Base-by-base conservation (phyloP, 805 yeast genomes). In the Torulaspora delbrueckii region DNA sequence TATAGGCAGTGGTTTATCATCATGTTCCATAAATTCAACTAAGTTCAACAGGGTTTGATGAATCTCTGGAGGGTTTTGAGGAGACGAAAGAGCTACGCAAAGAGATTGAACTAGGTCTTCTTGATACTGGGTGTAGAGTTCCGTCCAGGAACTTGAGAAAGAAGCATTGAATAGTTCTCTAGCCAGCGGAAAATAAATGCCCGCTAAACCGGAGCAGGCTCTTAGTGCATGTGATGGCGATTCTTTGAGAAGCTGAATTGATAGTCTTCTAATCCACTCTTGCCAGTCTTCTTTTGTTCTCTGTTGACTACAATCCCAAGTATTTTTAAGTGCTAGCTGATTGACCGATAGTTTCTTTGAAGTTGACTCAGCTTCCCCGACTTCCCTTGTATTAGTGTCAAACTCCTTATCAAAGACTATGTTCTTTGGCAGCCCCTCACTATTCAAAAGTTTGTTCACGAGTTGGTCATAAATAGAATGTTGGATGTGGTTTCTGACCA, bases 21-120 rank as follows among this genome's bases (percentile, higher is more conserved):
- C 97, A 57, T 91, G 98, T 61, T 93, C 99, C 93, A 93, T 84
- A 59, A 86, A 93, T 64, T 93, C 99, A 0, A 96, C 96, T 46
- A 93, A 70, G 53, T 91, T 90, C 54, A 93, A 72, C 48, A 93
- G 72, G 1, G 89, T 84, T 60, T 93, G 98, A 58, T 89, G 84
- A 37, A 93, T 90, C 56, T 93, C 99, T 0, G 99, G 97, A 0
- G 97, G 96, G 52, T 87, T 88, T 55, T 89, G 86, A 3, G 95
- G 85, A 0, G 96, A 85, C 0, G 91, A 85, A 50, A 91, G 70
- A 0, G 98, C 98, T 42, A 83, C 75, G 59, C 95, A 88, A 33
- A 93, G 74, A 2, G 95, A 77, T 54, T 85, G 85, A 2, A 90
- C 87, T 38, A 93, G 73, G 52, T 90, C 96, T 47, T 88, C 96